Percentiles rank a stretch among this genome's conserved stretches.
phyloP scores from a whole-genome alignment of 2,329 filamentous ascomycete genomes.

The Fusarium stilboides region DNA sequence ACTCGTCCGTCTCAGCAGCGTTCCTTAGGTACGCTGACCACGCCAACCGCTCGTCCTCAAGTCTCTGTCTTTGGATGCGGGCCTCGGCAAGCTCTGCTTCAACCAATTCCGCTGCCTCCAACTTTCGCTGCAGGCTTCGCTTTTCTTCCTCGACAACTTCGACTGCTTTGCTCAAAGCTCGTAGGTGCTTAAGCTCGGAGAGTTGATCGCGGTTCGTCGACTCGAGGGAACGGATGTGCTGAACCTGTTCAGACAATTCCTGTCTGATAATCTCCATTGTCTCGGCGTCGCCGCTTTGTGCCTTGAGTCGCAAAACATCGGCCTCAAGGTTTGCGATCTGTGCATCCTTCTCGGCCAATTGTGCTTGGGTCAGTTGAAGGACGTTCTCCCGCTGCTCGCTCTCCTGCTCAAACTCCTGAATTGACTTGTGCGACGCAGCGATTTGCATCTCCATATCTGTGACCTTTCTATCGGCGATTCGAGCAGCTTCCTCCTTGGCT shows the following conservation, averaged over 20 bases:
- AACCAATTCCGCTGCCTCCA: constrained; percentile 81
- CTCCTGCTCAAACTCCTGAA: constrained; percentile 74
- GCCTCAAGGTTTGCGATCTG: constrained; percentile 83
- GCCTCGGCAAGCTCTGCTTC: constrained; percentile 85
- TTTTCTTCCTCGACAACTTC: constrained; percentile 98
- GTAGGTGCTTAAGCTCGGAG: constrained; percentile 83
- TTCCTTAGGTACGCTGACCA: constrained; percentile 90
- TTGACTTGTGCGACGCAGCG: constrained; percentile 60
- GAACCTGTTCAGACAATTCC: constrained; percentile 91
- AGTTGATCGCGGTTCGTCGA: constrained; percentile 84
- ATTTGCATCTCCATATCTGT: constrained; percentile 70
- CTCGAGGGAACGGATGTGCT: constrained; percentile 90
- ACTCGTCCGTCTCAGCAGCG: constrained; percentile 71
- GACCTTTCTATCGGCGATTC: constrained; percentile 69
- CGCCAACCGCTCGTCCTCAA: constrained; percentile 89
- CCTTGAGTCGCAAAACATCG: constrained; percentile 86
- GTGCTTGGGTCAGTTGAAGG: constrained; percentile 74
- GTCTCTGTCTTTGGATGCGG: constrained; percentile 83
- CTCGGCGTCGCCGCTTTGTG: constrained; percentile 88
- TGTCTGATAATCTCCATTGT: constrained; percentile 87
- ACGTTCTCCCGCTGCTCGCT: constrained; percentile 68
- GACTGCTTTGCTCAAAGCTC: constrained; percentile 87
- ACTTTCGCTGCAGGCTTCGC: constrained; percentile 80
- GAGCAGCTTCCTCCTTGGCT: constrained; percentile 78
- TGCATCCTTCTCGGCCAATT: constrained; percentile 77